Evolutionary conservation across 306 rosid species (phyloP).

Genomic region (Prunus campanulata): DNA sequence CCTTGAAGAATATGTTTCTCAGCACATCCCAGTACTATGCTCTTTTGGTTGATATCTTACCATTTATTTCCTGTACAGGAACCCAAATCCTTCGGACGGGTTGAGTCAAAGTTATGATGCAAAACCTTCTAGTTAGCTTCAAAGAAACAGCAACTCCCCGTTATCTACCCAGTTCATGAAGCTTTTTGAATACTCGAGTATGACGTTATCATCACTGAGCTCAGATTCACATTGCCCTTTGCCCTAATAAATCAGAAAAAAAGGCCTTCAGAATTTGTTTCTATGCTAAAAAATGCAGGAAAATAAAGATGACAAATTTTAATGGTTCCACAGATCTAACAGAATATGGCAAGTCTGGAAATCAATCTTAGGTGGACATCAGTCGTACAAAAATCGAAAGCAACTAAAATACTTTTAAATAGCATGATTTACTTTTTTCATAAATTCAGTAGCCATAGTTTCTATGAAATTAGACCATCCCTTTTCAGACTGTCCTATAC

Average conservation of each 20-base stretch:
- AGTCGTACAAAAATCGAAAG: neutral
- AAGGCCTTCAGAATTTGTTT: neutral
- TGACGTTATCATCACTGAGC: neutral
- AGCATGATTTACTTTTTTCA: too few relatives aligned
- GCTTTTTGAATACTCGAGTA: neutral
- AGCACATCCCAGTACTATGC: neutral
- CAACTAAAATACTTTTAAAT: neutral
- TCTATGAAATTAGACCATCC: too few relatives aligned
- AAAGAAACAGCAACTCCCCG: constrained; percentile 29
- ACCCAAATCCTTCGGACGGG: constrained; percentile 26
- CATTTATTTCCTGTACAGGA: constrained; percentile 35
- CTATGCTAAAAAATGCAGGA: neutral
- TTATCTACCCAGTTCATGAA: constrained; percentile 24
- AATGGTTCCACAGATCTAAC: neutral
- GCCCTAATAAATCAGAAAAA: constrained; percentile 38
- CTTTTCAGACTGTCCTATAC: too few relatives aligned
- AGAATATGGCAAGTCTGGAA: neutral
- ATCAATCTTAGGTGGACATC: neutral
- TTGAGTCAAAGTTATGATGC: constrained; percentile 15
- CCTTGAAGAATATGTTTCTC: constrained; percentile 2
- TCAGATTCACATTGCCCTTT: constrained; percentile 17
- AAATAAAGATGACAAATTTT: neutral
- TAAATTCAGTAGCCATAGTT: too few relatives aligned
- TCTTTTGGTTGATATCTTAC: constrained; percentile 15
- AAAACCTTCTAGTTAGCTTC: constrained; percentile 17